phyloP scores from a whole-genome alignment of 495 filamentous ascomycete genomes.

The Evernia prunastri region DNA sequence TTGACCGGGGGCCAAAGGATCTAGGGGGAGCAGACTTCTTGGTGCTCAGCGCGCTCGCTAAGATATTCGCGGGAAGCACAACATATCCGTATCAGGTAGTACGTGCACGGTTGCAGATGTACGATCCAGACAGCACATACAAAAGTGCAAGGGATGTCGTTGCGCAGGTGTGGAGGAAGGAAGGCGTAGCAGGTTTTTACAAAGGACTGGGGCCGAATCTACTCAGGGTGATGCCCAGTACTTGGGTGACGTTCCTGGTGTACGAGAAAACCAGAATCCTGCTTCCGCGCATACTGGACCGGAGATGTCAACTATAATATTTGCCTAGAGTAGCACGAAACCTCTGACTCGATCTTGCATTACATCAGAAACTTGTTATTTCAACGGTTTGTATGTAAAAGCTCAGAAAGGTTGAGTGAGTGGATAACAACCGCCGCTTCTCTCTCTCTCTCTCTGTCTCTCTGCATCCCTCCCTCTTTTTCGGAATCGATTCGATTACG shows the following conservation, averaged over 20 bases:
- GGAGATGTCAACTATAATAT: constrained; percentile 5
- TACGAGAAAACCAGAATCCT: constrained; percentile 81
- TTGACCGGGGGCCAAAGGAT: constrained; percentile 26
- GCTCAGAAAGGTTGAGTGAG: too few species aligned
- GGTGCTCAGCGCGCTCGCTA: constrained; percentile 69
- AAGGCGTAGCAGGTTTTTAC: constrained; percentile 83
- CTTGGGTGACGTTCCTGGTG: constrained; percentile 95
- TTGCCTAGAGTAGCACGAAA: background rate
- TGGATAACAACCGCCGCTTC: too few species aligned
- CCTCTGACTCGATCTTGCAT: background rate
- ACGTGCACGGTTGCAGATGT: constrained; percentile 78
- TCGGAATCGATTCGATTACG: too few species aligned
- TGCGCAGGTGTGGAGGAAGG: constrained; percentile 63
- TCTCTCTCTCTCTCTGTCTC: too few species aligned
- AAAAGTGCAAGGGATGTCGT: constrained; percentile 65
- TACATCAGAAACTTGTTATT: too few species aligned
- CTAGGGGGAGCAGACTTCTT: constrained; percentile 73
- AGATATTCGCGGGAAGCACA: constrained; percentile 75
- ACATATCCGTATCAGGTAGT: constrained; percentile 96
- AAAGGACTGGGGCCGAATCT: constrained; percentile 85
- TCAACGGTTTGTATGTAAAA: too few species aligned
- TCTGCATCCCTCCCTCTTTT: too few species aligned
- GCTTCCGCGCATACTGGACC: constrained; percentile 8
- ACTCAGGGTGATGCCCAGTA: constrained; percentile 82
- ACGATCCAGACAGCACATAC: constrained; percentile 67